Conservation (phyloP, 352 stramenopile genomes). For the Phytophthora sp. region DNA sequence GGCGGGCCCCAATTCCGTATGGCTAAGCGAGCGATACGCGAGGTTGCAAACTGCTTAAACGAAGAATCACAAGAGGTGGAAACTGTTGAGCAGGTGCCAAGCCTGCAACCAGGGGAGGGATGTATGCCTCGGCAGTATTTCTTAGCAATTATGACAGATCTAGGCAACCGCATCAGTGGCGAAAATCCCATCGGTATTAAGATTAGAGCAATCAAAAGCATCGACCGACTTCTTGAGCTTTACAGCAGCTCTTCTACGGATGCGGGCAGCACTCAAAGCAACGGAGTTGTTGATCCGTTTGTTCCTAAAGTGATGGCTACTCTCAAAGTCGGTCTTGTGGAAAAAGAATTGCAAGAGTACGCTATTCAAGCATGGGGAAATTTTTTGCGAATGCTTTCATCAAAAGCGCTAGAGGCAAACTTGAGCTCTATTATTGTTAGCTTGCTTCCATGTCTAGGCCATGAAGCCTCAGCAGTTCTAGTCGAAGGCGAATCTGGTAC, state of each 20-base stretch:
- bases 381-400: slow-evolving; percentile 82
- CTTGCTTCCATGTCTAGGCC: slow-evolving; percentile 73
- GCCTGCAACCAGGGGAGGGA: slow-evolving; percentile 29
- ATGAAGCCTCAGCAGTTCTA: slow-evolving; percentile 49
- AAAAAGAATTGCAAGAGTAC: slow-evolving; percentile 59
- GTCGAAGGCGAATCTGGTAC: slow-evolving; percentile 29
- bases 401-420: slow-evolving; percentile 83
- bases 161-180: slow-evolving; percentile 66
- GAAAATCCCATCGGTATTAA: slow-evolving; percentile 48
- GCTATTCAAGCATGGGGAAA: slow-evolving; percentile 77
- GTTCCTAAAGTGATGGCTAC: slow-evolving; percentile 92
- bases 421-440: slow-evolving; percentile 90
- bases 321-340: slow-evolving; percentile 76
- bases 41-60: slow-evolving; percentile 55
- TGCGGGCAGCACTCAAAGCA: slow-evolving; percentile 30
- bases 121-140: slow-evolving; percentile 83
- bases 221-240: slow-evolving; percentile 71
- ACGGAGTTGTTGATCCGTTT: slow-evolving; percentile 77
- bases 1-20: slow-evolving; percentile 53
- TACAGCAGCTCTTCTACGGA: slow-evolving; percentile 42
- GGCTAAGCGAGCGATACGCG: slow-evolving; percentile 61
- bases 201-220: slow-evolving; percentile 75
- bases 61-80: slow-evolving; percentile 31
- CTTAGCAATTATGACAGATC: slow-evolving; percentile 82
- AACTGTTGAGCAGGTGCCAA: slow-evolving; percentile 22